A percentile compares a stretch with the other conserved stretches of the same genome.
Evolutionary conservation across 352 stramenopile species (phyloP).

Genomic region (Phytophthora parvispora): DNA sequence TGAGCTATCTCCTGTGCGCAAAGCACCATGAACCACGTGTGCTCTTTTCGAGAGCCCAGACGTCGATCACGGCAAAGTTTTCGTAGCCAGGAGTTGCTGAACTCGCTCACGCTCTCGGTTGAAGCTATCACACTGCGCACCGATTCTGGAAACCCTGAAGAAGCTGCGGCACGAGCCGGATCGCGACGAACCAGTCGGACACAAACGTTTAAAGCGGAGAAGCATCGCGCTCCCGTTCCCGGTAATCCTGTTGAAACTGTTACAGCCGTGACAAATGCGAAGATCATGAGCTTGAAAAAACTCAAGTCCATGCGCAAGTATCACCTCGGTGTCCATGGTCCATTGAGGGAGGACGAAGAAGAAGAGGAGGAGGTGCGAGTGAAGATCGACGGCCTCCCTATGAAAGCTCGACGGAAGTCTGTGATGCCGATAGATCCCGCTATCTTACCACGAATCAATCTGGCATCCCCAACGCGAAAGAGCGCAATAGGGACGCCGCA

Average conservation of each 20-base stretch:
- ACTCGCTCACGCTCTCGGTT: slow-evolving; percentile 37
- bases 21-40: slow-evolving; percentile 17
- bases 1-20: not conserved
- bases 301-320: slow-evolving; percentile 32
- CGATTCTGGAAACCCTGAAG: slow-evolving; percentile 23
- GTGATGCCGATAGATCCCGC: slow-evolving; percentile 11
- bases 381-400: not conserved
- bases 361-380: slow-evolving; percentile 10
- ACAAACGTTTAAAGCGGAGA: slow-evolving; percentile 1
- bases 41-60: slow-evolving; percentile 6
- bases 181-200: slow-evolving; percentile 6
- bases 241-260: slow-evolving; percentile 9
- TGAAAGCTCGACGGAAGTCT: slow-evolving; percentile 17
- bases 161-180: slow-evolving; percentile 21
- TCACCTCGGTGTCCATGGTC: slow-evolving; percentile 9
- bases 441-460: slow-evolving; percentile 2
- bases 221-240: not conserved
- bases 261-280: slow-evolving; percentile 29
- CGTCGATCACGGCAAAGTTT: slow-evolving; percentile 30
- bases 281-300: slow-evolving; percentile 42
- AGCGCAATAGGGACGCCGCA: not conserved
- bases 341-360: slow-evolving; percentile 5
- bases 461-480: not conserved
- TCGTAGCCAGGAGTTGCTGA: slow-evolving; percentile 41
- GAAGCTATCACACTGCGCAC: slow-evolving; percentile 39